A percentile compares a stretch with the other conserved stretches of the same genome.
phyloP scores from a whole-genome alignment of 495 filamentous ascomycete species.

The Paragyromitra xinjiangensis region DNA sequence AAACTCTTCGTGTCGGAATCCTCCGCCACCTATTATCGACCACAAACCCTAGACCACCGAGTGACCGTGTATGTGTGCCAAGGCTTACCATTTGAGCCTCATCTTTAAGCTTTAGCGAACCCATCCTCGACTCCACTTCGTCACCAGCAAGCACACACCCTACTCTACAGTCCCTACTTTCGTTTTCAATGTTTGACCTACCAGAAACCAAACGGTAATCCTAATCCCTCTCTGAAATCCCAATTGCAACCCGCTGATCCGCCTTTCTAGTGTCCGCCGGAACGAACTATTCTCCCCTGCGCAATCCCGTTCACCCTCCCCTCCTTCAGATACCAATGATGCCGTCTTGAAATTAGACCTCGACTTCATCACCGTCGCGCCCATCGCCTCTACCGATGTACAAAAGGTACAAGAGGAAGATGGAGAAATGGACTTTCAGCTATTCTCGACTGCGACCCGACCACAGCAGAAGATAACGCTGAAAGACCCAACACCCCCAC shows the following conservation, averaged over 20 bases:
- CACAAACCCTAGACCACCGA: background rate
- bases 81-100: background rate
- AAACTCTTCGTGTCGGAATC: too few species aligned
- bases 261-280: conserved; percentile 35
- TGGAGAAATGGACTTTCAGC: conserved; percentile 40
- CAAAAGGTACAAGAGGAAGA: background rate
- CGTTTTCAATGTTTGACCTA: conserved; percentile 36
- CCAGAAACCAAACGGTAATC: conserved; percentile 52
- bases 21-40: too few species aligned
- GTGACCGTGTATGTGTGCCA: background rate
- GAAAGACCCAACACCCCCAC: conserved; percentile 39
- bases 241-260: background rate
- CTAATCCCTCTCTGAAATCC: background rate
- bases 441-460: conserved; percentile 42
- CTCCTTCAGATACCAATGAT: background rate
- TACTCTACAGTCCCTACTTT: background rate
- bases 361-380: conserved; percentile 42
- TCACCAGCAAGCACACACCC: background rate
- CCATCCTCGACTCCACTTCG: background rate
- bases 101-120: background rate
- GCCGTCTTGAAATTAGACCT: conserved; percentile 26
- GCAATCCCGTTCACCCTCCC: background rate
- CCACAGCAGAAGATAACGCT: conserved; percentile 35
- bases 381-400: background rate
- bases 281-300: conserved; percentile 36